phyloP scores from a whole-genome alignment of 768 basidiomycete species.

The Lyophyllum atratum region DNA sequence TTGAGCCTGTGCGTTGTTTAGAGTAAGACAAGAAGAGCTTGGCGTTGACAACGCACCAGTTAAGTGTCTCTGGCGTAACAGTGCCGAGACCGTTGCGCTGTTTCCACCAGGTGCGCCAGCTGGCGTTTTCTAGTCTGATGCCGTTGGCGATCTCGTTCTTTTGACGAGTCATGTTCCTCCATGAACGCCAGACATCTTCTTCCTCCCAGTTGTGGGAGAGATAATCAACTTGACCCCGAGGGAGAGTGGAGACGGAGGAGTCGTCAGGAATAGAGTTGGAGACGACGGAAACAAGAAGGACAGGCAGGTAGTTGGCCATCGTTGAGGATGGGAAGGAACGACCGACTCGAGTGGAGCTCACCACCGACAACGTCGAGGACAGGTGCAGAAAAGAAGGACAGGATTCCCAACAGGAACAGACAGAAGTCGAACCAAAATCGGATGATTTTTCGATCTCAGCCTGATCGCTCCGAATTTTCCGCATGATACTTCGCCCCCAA shows the following conservation, averaged over 20 bases:
- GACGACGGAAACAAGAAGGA: slow-evolving; percentile 64
- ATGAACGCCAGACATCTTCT: slow-evolving; percentile 98
- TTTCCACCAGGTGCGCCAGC: slow-evolving; percentile 99
- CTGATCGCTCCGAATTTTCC: slow-evolving; percentile 19
- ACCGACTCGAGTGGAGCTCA: slow-evolving; percentile 12
- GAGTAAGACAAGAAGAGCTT: background rate
- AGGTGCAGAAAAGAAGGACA: slow-evolving; percentile 3
- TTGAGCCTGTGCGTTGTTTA: slow-evolving; percentile 74
- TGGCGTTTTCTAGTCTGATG: slow-evolving; percentile 92
- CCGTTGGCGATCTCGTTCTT: slow-evolving; percentile 99
- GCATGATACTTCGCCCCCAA: slow-evolving; percentile 15
- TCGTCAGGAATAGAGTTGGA: slow-evolving; percentile 70
- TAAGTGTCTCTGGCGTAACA: slow-evolving; percentile 94
- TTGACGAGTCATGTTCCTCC: slow-evolving; percentile 97
- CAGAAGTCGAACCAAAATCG: slow-evolving; percentile 10
- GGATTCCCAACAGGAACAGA: slow-evolving; percentile 1
- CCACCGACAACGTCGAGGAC: slow-evolving; percentile 12
- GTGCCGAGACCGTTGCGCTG: slow-evolving; percentile 96
- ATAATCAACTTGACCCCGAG: slow-evolving; percentile 96
- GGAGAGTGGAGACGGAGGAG: slow-evolving; percentile 77
- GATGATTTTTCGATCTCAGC: slow-evolving; percentile 20
- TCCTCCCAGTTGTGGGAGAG: slow-evolving; percentile 97
- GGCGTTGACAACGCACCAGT: slow-evolving; percentile 73
- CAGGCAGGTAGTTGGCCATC: slow-evolving; percentile 73
- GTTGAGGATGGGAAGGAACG: slow-evolving; percentile 18